Percentiles rank a stretch among this genome's conserved stretches.
Evolutionary conservation across 257 asterid genomes (phyloP).

Genomic region (Lithospermum erythrorhizon): DNA sequence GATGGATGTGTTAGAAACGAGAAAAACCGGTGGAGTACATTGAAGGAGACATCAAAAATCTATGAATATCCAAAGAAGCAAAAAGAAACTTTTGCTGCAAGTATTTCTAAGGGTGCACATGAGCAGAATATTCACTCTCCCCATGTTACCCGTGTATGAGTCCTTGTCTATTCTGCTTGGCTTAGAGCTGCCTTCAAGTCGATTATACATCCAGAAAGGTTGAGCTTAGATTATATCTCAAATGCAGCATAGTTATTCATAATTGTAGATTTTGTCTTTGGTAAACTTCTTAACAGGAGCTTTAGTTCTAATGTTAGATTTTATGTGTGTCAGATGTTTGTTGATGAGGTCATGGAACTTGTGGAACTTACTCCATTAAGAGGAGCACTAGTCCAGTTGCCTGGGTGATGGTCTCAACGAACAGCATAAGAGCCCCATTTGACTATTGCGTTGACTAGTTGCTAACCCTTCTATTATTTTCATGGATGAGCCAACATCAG

Average conservation of each 20-base stretch:
- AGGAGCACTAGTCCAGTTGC: slow-evolving; percentile 64
- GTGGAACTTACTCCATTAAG: slow-evolving; percentile 35
- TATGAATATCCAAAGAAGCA: slow-evolving; percentile 67
- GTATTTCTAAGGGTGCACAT: slow-evolving; percentile 69
- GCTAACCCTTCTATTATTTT: too few species aligned
- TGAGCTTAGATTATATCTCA: background rate
- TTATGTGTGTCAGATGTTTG: slow-evolving; percentile 43
- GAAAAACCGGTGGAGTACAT: slow-evolving; percentile 75
- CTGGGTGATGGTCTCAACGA: slow-evolving; percentile 73
- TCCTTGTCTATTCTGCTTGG: slow-evolving; percentile 68
- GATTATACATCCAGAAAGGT: slow-evolving; percentile 44
- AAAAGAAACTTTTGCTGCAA: slow-evolving; percentile 64
- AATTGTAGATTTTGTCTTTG: too few species aligned
- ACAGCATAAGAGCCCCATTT: slow-evolving; percentile 79
- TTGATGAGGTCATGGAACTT: too few species aligned
- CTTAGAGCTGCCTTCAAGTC: slow-evolving; percentile 60
- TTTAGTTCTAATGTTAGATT: background rate
- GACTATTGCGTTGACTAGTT: slow-evolving; percentile 86
- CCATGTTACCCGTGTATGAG: slow-evolving; percentile 60
- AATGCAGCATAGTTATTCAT: too few species aligned
- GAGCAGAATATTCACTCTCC: slow-evolving; percentile 81
- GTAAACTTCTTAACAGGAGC: too few species aligned
- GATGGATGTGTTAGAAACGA: slow-evolving; percentile 69
- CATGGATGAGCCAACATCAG: too few species aligned
- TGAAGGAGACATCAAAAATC: slow-evolving; percentile 50